phyloP scores from a whole-genome alignment of 129 eudicot genomes.

The Lonicera japonica region DNA sequence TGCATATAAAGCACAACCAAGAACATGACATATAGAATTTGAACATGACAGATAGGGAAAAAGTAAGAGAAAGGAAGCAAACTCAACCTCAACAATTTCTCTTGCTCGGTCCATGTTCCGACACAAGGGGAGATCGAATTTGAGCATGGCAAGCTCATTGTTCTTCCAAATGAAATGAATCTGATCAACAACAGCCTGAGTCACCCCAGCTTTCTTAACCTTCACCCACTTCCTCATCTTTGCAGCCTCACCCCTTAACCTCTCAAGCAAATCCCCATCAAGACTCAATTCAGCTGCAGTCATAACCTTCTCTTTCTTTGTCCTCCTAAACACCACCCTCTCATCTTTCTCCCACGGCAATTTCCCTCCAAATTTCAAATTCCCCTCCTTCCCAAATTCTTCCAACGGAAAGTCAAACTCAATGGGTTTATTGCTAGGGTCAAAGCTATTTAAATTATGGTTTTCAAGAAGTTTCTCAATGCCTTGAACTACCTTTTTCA shows the following conservation, averaged over 20 bases:
- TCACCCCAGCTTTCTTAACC: conserved; percentile 85
- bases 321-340: conserved; percentile 39
- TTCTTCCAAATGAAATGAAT: conserved; percentile 56
- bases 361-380: conserved; percentile 27
- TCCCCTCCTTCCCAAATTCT: conserved; percentile 21
- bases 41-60: neutral
- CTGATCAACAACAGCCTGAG: conserved; percentile 67
- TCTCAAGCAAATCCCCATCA: conserved; percentile 59
- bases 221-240: conserved; percentile 83
- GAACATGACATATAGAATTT: too few relatives aligned
- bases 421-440: conserved; percentile 12
- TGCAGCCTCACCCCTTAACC: conserved; percentile 67
- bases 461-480: conserved; percentile 57
- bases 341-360: conserved; percentile 84
- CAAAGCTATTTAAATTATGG: conserved; percentile 17
- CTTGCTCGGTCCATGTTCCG: conserved; percentile 91
- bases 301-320: conserved; percentile 50
- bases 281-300: conserved; percentile 65
- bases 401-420: conserved; percentile 43
- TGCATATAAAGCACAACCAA: too few relatives aligned
- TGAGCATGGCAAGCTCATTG: conserved; percentile 86
- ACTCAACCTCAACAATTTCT: conserved; percentile 83
- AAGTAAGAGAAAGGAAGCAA: neutral
- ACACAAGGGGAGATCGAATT: conserved; percentile 75
- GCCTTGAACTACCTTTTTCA: conserved; percentile 59